Conservation (phyloP, 805 yeast species). For the Wickerhamiella hasegawae region DNA sequence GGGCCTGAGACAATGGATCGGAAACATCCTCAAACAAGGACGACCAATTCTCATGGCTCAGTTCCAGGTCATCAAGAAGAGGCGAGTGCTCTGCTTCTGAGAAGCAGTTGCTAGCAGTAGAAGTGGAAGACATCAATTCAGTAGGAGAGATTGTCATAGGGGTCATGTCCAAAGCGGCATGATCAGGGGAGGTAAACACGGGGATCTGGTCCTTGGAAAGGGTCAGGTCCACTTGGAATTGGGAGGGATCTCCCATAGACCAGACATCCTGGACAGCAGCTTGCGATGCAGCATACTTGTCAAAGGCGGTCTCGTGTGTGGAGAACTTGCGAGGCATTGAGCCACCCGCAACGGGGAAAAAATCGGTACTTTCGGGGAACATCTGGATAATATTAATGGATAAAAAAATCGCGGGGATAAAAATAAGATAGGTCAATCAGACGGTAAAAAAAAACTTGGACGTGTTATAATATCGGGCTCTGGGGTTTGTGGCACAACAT, state of each 20-base stretch:
- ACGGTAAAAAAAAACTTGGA: background rate
- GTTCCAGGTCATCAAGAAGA: slow-evolving; percentile 18
- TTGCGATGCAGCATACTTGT: slow-evolving; percentile 20
- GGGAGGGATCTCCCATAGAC: slow-evolving; percentile 10
- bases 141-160: slow-evolving; percentile 14
- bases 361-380: background rate
- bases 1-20: background rate
- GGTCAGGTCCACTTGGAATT: slow-evolving; percentile 3
- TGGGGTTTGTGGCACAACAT: background rate
- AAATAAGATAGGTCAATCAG: background rate
- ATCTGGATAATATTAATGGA: background rate
- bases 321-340: slow-evolving; percentile 5
- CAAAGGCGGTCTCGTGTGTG: slow-evolving; percentile 19
- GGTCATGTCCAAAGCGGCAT: slow-evolving; percentile 6
- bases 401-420: too few relatives aligned
- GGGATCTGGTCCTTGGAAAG: slow-evolving; percentile 1
- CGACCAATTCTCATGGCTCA: slow-evolving; percentile 19
- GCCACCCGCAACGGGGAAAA: too few relatives aligned
- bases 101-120: slow-evolving; percentile 10
- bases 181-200: slow-evolving; percentile 3
- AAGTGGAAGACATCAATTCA: slow-evolving; percentile 9
- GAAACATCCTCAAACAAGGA: slow-evolving; percentile 20
- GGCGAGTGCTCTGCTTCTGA: slow-evolving; percentile 15
- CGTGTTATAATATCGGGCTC: background rate
- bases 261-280: slow-evolving; percentile 15